These are phyloP conservation scores for Diaporthe capsici DNA, from an alignment of 2,329 filamentous ascomycete species.

Conservation along the genomic window DNA sequence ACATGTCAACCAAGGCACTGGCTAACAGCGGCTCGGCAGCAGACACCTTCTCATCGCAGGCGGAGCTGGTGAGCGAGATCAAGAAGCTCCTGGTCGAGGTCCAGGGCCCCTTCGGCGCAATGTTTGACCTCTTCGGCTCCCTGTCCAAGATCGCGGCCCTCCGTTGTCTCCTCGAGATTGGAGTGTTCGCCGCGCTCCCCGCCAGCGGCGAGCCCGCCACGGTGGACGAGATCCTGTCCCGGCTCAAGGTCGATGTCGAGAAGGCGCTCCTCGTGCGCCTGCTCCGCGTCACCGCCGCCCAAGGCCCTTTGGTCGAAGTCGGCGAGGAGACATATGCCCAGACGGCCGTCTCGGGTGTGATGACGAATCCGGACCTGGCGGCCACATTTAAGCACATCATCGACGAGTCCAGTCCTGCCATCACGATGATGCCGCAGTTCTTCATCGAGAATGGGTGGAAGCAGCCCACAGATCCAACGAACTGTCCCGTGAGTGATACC, in stretches of 20 bases:
- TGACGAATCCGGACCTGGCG: constrained; percentile 3
- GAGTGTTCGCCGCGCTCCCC: background rate
- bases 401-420: constrained; percentile 11
- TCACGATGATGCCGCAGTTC: constrained; percentile 18
- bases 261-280: constrained; percentile 31
- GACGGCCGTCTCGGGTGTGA: background rate
- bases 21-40: background rate
- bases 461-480: constrained; percentile 9
- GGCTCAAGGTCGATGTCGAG: constrained; percentile 2
- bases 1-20: background rate
- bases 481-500: constrained; percentile 3
- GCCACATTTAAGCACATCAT: constrained; percentile 24
- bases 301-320: background rate
- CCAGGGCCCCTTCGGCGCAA: constrained; percentile 7
- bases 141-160: constrained; percentile 10
- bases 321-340: constrained; percentile 29
- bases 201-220: constrained; percentile 18
- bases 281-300: background rate
- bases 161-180: constrained; percentile 27
- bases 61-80: constrained; percentile 12
- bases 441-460: constrained; percentile 24
- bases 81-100: constrained; percentile 22
- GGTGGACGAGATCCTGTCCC: constrained; percentile 23
- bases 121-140: constrained; percentile 24
- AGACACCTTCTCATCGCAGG: constrained; percentile 8